These are phyloP conservation scores for Elsinoe fawcettii DNA, from an alignment of 2,329 filamentous ascomycete genomes.

Conservation along the genomic window DNA sequence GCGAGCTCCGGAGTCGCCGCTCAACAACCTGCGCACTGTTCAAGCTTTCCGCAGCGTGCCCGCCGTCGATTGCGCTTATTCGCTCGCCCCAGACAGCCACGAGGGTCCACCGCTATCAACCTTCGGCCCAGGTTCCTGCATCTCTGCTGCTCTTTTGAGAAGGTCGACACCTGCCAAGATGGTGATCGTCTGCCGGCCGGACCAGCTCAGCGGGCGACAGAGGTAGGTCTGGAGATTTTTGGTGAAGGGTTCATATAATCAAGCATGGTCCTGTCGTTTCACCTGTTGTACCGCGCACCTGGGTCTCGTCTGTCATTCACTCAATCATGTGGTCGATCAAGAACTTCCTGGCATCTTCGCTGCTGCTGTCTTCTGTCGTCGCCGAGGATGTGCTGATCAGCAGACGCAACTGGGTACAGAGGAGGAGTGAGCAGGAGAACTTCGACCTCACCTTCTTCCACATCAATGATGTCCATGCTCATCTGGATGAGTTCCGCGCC, in stretches of 20 bases:
- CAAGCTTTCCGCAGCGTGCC: neutral
- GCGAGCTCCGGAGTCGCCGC: conserved; percentile 6
- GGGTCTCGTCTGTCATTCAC: neutral
- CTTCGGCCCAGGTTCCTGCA: conserved; percentile 6
- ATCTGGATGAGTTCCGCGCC: conserved; percentile 55
- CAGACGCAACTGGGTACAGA: conserved; percentile 20
- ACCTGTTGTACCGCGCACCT: neutral
- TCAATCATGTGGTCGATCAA: conserved; percentile 2
- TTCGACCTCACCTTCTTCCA: conserved; percentile 51
- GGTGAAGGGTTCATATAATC: neutral
- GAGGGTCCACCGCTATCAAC: neutral
- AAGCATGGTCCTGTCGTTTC: neutral
- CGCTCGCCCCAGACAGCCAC: neutral
- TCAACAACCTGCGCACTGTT: neutral
- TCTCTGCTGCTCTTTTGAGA: conserved; percentile 2
- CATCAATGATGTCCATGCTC: conserved; percentile 62
- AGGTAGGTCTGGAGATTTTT: neutral
- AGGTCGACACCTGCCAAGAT: conserved; percentile 10
- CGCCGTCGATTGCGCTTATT: conserved; percentile 2
- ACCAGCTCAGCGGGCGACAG: neutral
- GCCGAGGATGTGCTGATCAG: conserved; percentile 23
- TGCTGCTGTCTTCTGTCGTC: neutral
- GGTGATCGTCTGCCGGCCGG: conserved; percentile 1
- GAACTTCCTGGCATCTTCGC: neutral
- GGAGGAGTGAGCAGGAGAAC: conserved; percentile 21